Conservation (phyloP, 2,329 filamentous ascomycete species). For the Emericellopsis atlantica region DNA sequence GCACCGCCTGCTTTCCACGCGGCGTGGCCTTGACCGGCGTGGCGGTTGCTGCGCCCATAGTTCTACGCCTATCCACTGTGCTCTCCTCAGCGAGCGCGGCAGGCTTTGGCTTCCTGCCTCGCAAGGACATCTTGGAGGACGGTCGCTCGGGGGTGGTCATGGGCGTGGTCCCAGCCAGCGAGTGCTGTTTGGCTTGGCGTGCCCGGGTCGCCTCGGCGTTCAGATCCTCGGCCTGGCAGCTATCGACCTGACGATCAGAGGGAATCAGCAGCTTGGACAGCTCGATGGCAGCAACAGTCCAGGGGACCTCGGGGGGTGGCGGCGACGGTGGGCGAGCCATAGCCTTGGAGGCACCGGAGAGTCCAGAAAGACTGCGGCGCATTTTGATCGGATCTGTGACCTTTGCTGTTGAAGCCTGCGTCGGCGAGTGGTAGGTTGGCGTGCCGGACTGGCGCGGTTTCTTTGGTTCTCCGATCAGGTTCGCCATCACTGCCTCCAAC, state of each 20-base stretch:
- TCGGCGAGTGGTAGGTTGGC: slow-evolving; percentile 76
- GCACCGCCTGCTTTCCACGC: slow-evolving; percentile 17
- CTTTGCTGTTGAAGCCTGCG: slow-evolving; percentile 76
- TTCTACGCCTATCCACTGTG: slow-evolving; percentile 42
- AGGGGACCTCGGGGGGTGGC: slow-evolving; percentile 70
- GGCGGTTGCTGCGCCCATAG: slow-evolving; percentile 35
- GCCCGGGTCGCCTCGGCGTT: slow-evolving; percentile 53
- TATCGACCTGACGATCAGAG: slow-evolving; percentile 57
- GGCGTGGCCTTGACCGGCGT: slow-evolving; percentile 13
- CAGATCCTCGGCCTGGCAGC: slow-evolving; percentile 68
- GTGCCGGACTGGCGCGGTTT: slow-evolving; percentile 42
- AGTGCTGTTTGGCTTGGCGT: slow-evolving; percentile 51
- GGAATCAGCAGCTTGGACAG: slow-evolving; percentile 76
- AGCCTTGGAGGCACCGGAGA: slow-evolving; percentile 12
- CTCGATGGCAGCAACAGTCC: slow-evolving; percentile 74
- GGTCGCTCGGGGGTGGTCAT: slow-evolving; percentile 24
- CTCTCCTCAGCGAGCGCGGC: slow-evolving; percentile 36
- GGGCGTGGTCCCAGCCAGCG: slow-evolving; percentile 19
- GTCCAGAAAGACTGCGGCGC: slow-evolving; percentile 48
- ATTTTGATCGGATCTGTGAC: slow-evolving; percentile 56
- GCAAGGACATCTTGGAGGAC: slow-evolving; percentile 56
- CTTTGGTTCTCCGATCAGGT: slow-evolving; percentile 33
- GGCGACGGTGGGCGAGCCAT: slow-evolving; percentile 38
- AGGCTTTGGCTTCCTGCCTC: slow-evolving; percentile 54
- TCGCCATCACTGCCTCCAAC: slow-evolving; percentile 48